These are phyloP conservation scores for Parachaetomium inaequale DNA, from an alignment of 495 filamentous ascomycete species.

Conservation along the genomic window DNA sequence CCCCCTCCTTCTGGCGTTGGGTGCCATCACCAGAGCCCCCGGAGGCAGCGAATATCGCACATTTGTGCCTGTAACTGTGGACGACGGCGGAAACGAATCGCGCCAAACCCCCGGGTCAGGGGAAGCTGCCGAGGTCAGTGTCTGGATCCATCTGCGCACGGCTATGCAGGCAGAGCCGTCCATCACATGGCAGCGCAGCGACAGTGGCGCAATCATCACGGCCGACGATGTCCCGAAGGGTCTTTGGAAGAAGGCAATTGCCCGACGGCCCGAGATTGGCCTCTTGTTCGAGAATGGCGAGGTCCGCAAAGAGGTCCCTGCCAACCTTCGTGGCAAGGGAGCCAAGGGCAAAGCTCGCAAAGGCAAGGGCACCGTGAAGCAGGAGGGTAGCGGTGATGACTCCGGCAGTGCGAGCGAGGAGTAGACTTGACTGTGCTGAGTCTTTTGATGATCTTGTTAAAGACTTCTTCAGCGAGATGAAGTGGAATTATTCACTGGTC, in stretches of 20 bases:
- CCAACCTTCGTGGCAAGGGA: constrained; percentile 42
- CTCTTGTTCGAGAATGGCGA: constrained; percentile 36
- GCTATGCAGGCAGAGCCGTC: constrained; percentile 28
- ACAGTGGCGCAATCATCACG: constrained; percentile 31
- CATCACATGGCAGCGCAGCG: constrained; percentile 33
- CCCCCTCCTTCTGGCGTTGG: constrained; percentile 31
- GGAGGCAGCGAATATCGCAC: constrained; percentile 28
- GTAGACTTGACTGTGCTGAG: background rate
- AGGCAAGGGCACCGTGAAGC: constrained; percentile 34
- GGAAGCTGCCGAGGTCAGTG: constrained; percentile 31
- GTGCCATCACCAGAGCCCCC: constrained; percentile 33
- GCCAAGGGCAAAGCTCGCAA: constrained; percentile 39
- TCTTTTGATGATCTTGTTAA: too few species aligned
- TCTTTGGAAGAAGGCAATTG: constrained; percentile 38
- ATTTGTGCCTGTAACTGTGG: constrained; percentile 28
- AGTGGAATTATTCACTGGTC: too few species aligned
- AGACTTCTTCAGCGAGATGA: too few species aligned
- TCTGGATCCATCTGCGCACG: constrained; percentile 36
- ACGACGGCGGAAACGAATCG: constrained; percentile 15
- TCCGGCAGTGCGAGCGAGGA: constrained; percentile 29
- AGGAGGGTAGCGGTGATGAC: constrained; percentile 28
- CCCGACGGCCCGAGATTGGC: constrained; percentile 34
- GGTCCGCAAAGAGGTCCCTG: constrained; percentile 44
- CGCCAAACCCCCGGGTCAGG: constrained; percentile 1
- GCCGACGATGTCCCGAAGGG: constrained; percentile 32